Conservation (phyloP, 2,329 filamentous ascomycete genomes). For the Cercospora zeina region DNA sequence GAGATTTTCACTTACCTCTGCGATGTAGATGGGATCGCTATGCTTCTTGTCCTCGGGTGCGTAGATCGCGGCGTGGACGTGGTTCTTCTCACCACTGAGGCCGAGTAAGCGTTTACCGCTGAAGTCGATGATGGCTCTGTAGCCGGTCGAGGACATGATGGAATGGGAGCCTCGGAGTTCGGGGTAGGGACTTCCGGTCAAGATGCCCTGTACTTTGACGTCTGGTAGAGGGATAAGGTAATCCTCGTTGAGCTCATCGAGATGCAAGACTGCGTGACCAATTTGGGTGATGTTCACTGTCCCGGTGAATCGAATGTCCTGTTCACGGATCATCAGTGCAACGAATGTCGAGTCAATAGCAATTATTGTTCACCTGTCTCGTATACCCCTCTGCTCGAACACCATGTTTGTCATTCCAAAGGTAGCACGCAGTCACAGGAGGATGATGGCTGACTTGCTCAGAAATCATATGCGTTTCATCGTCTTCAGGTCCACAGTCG, state of each 20-base stretch:
- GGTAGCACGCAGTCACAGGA: slow-evolving; percentile 50
- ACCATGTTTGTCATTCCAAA: slow-evolving; percentile 49
- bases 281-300: slow-evolving; percentile 51
- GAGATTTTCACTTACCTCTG: background rate
- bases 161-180: slow-evolving; percentile 47
- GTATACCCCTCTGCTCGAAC: slow-evolving; percentile 50
- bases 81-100: slow-evolving; percentile 46
- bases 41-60: slow-evolving; percentile 37
- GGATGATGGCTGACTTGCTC: slow-evolving; percentile 53
- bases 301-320: slow-evolving; percentile 49
- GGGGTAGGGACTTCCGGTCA: slow-evolving; percentile 48
- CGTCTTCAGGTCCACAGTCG: slow-evolving; percentile 40
- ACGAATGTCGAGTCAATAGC: no score
- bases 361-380: slow-evolving; percentile 41
- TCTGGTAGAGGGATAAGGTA: slow-evolving; percentile 50
- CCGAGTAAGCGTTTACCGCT: slow-evolving; percentile 47
- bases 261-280: slow-evolving; percentile 48
- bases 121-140: slow-evolving; percentile 48
- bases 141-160: slow-evolving; percentile 47
- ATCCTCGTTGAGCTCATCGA: slow-evolving; percentile 49
- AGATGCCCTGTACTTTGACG: slow-evolving; percentile 49
- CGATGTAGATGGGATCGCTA: slow-evolving; percentile 29
- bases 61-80: slow-evolving; percentile 44
- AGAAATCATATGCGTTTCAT: slow-evolving; percentile 45
- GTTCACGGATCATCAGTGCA: background rate